A percentile compares a stretch with the other conserved stretches of the same genome.
Evolutionary conservation across 2,329 filamentous ascomycete genomes (phyloP).

Genomic region (Claviceps citrina): DNA sequence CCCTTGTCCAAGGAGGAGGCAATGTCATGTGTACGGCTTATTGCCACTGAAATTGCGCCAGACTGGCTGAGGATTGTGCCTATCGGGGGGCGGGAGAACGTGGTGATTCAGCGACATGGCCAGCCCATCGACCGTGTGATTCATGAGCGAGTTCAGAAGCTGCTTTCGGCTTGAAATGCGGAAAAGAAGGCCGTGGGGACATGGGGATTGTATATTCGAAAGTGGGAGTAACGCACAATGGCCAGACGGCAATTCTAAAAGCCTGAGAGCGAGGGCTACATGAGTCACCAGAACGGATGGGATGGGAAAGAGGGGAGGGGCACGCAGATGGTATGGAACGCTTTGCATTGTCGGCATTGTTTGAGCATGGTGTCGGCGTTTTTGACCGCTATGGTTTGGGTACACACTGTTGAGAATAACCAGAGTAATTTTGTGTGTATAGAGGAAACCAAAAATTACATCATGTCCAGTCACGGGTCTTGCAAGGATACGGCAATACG

Average conservation of each 20-base stretch:
- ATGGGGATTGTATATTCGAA: not conserved
- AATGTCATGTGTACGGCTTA: slow-evolving; percentile 31
- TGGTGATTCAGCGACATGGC: slow-evolving; percentile 35
- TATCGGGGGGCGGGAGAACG: slow-evolving; percentile 38
- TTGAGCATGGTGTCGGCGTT: slow-evolving; percentile 5
- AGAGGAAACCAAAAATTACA: too few species aligned
- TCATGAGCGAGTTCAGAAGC: slow-evolving; percentile 21
- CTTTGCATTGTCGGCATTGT: slow-evolving; percentile 1
- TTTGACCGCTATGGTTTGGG: slow-evolving; percentile 3
- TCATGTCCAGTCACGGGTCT: too few species aligned
- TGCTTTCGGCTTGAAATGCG: slow-evolving; percentile 16
- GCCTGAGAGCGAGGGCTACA: not conserved
- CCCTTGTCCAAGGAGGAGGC: slow-evolving; percentile 39
- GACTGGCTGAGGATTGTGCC: slow-evolving; percentile 39
- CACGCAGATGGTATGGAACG: not conserved
- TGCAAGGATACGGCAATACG: too few species aligned
- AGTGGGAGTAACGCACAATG: too few species aligned
- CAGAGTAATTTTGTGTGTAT: not conserved
- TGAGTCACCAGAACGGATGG: not conserved
- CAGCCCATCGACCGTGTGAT: slow-evolving; percentile 25
- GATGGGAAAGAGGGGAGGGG: too few species aligned
- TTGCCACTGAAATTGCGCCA: slow-evolving; percentile 39
- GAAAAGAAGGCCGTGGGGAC: too few species aligned
- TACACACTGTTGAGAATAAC: not conserved
- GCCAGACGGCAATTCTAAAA: too few species aligned